Conservation (phyloP, 2,329 filamentous ascomycete genomes). For the Colletotrichum truncatum region DNA sequence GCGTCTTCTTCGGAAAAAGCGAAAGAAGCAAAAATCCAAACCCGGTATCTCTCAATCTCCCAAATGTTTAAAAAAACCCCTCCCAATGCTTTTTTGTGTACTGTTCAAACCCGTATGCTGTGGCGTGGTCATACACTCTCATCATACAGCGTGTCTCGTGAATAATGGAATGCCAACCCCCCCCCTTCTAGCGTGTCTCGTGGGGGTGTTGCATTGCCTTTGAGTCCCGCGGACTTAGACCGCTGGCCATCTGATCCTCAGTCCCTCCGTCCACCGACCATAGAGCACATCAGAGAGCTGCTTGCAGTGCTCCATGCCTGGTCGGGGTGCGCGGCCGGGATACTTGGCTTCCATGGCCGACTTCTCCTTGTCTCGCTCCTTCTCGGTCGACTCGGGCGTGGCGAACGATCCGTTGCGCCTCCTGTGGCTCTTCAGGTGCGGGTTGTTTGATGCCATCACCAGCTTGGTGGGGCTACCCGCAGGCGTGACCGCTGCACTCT, state of each 20-base stretch:
- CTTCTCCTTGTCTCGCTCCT: slow-evolving; percentile 57
- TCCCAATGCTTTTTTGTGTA: slow-evolving; percentile 31
- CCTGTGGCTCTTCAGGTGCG: slow-evolving; percentile 82
- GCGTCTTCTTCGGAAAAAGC: neutral
- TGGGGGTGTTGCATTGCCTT: too few relatives aligned
- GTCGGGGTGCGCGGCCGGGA: slow-evolving; percentile 61
- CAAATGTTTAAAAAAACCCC: slow-evolving; percentile 11
- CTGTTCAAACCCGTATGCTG: slow-evolving; percentile 29
- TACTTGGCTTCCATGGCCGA: slow-evolving; percentile 60
- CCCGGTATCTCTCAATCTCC: slow-evolving; percentile 10
- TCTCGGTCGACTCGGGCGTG: slow-evolving; percentile 47
- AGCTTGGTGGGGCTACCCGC: slow-evolving; percentile 68
- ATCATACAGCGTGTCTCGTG: slow-evolving; percentile 31
- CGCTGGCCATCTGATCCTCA: slow-evolving; percentile 75
- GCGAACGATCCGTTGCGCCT: slow-evolving; percentile 65
- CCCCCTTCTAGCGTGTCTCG: too few relatives aligned
- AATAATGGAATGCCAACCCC: slow-evolving; percentile 9
- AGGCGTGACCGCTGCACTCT: slow-evolving; percentile 47
- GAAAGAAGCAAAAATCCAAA: slow-evolving; percentile 11
- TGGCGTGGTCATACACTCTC: slow-evolving; percentile 29
- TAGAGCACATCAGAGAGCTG: slow-evolving; percentile 92
- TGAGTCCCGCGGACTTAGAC: too few relatives aligned
- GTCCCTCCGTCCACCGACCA: slow-evolving; percentile 85
- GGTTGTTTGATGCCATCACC: slow-evolving; percentile 82
- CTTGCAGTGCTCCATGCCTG: slow-evolving; percentile 92